Conservation (phyloP, 257 asterid genomes). For the Petunia axillaris region DNA sequence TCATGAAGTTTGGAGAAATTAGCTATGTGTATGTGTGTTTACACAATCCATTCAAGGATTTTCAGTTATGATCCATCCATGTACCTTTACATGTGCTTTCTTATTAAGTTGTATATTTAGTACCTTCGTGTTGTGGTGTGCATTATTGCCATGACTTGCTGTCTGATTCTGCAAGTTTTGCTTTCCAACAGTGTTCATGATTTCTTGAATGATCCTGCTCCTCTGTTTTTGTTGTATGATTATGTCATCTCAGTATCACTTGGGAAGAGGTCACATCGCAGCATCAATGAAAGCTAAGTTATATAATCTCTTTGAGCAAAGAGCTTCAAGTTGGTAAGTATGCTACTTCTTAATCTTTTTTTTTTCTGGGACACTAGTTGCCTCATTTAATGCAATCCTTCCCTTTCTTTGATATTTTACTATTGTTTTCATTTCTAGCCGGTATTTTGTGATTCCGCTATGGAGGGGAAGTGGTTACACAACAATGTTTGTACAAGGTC, state of each 20-base stretch:
- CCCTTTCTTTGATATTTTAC: slow-evolving; percentile 26
- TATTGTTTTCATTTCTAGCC: slow-evolving; percentile 52
- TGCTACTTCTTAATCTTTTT: slow-evolving; percentile 21
- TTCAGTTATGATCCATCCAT: neutral
- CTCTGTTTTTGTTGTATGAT: slow-evolving; percentile 4
- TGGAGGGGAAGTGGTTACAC: slow-evolving; percentile 96
- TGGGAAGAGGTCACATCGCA: slow-evolving; percentile 98
- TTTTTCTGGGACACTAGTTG: neutral
- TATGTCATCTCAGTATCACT: slow-evolving; percentile 64
- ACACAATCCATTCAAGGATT: neutral
- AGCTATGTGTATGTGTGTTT: slow-evolving; percentile 11
- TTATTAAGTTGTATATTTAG: slow-evolving; percentile 17
- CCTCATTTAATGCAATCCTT: slow-evolving; percentile 1
- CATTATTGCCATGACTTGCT: neutral
- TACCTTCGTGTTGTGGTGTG: neutral
- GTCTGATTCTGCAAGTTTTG: neutral
- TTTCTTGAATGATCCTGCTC: neutral
- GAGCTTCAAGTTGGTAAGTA: slow-evolving; percentile 71
- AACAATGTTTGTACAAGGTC: slow-evolving; percentile 91
- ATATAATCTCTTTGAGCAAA: slow-evolving; percentile 71
- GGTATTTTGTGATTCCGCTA: slow-evolving; percentile 82
- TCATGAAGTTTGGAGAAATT: neutral
- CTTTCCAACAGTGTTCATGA: neutral
- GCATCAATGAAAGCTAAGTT: slow-evolving; percentile 69
- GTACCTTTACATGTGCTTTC: neutral